Evolutionary conservation across 164 flowering plant species (phyloP).

Genomic region (Saururus chinensis): DNA sequence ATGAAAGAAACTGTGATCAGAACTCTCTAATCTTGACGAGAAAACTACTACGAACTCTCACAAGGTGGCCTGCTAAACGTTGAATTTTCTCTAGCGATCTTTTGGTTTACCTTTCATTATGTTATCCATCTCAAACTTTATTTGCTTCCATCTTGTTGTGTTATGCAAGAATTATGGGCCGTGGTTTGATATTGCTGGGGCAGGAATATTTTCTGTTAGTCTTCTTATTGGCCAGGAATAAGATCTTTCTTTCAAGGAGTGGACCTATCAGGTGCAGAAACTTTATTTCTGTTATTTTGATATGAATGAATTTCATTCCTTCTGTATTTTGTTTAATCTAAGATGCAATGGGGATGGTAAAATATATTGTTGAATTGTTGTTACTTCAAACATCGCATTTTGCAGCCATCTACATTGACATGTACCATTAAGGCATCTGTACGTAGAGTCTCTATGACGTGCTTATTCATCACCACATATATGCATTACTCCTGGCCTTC

Average conservation of each 20-base stretch:
- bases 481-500: too few species aligned
- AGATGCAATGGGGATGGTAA: background rate
- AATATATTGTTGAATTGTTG: too few species aligned
- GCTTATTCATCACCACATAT: too few species aligned
- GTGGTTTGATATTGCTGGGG: slow-evolving; percentile 47
- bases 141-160: background rate
- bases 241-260: slow-evolving; percentile 30
- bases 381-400: too few species aligned
- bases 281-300: background rate
- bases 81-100: too few species aligned
- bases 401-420: too few species aligned
- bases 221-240: slow-evolving; percentile 16
- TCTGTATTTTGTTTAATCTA: background rate
- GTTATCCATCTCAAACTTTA: background rate
- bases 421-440: too few species aligned
- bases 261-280: slow-evolving; percentile 45
- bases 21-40: too few species aligned
- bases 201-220: slow-evolving; percentile 30
- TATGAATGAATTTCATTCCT: background rate
- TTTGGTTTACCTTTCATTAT: background rate
- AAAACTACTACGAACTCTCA: too few species aligned
- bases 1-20: too few species aligned
- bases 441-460: too few species aligned
- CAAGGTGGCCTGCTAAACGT: too few species aligned
- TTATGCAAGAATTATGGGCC: slow-evolving; percentile 46